These are phyloP conservation scores for Thyridium curvatum DNA, from an alignment of 2,329 filamentous ascomycete genomes.

Conservation along the genomic window DNA sequence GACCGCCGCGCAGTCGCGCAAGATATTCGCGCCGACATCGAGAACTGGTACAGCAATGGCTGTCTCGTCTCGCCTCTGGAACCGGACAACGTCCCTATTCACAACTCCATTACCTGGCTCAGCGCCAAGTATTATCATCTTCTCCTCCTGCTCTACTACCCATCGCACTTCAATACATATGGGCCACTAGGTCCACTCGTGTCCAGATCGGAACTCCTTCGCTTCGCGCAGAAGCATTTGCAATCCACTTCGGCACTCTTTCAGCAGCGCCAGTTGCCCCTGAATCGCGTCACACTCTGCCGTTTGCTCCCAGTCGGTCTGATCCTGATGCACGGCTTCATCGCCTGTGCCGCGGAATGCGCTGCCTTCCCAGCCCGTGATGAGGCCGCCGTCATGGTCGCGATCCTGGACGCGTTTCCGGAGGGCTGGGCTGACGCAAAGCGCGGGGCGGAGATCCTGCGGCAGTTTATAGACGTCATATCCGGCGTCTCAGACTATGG, in stretches of 20 bases:
- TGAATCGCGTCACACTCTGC: conserved; percentile 34
- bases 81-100: conserved; percentile 35
- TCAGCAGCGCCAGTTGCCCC: conserved; percentile 33
- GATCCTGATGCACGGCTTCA: conserved; percentile 25
- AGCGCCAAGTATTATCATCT: conserved; percentile 36
- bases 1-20: conserved; percentile 24
- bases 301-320: conserved; percentile 29
- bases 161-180: conserved; percentile 29
- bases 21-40: conserved; percentile 32
- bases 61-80: conserved; percentile 35
- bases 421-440: conserved; percentile 25
- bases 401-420: conserved; percentile 30
- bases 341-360: conserved; percentile 11
- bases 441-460: conserved; percentile 25
- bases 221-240: conserved; percentile 32
- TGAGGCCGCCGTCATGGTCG: conserved; percentile 24
- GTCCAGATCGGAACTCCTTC: conserved; percentile 24
- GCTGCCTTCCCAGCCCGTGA: conserved; percentile 22
- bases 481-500: conserved; percentile 10
- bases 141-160: conserved; percentile 35
- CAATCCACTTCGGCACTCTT: conserved; percentile 32
- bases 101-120: conserved; percentile 36
- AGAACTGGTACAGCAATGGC: conserved; percentile 39
- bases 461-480: conserved; percentile 18
- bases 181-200: conserved; percentile 15